Percentiles rank a stretch among this genome's conserved stretches.
Conservation (phyloP, 1,284 basidiomycete genomes). For the Pterula multifida region DNA sequence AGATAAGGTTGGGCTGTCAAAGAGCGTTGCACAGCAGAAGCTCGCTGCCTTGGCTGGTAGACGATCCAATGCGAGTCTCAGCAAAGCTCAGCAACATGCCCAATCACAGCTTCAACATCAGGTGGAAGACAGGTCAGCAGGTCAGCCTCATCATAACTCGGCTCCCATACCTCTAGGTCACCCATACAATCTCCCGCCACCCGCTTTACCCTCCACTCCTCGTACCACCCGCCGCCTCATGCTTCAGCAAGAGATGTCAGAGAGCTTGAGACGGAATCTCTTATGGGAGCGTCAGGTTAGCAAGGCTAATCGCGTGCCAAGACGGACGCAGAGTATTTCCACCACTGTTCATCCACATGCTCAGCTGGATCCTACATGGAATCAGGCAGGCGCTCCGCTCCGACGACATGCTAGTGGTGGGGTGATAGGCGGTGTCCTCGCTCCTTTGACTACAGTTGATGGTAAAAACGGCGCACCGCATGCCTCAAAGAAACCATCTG, state of each 20-base stretch:
- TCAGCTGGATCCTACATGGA: background rate
- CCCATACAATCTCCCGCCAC: constrained; percentile 62
- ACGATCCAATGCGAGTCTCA: constrained; percentile 16
- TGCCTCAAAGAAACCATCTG: background rate
- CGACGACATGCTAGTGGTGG: background rate
- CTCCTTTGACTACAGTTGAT: background rate
- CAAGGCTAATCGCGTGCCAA: constrained; percentile 35
- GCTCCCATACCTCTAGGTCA: constrained; percentile 51
- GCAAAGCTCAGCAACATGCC: constrained; percentile 7
- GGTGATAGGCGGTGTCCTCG: background rate
- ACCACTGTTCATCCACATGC: background rate
- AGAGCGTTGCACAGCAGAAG: constrained; percentile 51
- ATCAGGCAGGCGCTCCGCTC: background rate
- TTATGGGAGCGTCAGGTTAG: constrained; percentile 76
- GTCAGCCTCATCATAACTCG: constrained; percentile 13
- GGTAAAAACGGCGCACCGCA: background rate
- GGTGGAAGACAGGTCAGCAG: constrained; percentile 2
- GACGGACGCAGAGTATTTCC: constrained; percentile 21
- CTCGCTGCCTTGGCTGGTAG: constrained; percentile 39
- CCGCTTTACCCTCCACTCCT: constrained; percentile 67
- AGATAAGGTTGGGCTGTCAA: constrained; percentile 40
- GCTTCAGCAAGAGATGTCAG: constrained; percentile 77
- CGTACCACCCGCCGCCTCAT: constrained; percentile 76
- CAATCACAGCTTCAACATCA: constrained; percentile 10
- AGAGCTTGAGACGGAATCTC: constrained; percentile 72